Evolutionary conservation across 805 yeast genomes (phyloP).

Genomic region (Wickerhamiella azyma): DNA sequence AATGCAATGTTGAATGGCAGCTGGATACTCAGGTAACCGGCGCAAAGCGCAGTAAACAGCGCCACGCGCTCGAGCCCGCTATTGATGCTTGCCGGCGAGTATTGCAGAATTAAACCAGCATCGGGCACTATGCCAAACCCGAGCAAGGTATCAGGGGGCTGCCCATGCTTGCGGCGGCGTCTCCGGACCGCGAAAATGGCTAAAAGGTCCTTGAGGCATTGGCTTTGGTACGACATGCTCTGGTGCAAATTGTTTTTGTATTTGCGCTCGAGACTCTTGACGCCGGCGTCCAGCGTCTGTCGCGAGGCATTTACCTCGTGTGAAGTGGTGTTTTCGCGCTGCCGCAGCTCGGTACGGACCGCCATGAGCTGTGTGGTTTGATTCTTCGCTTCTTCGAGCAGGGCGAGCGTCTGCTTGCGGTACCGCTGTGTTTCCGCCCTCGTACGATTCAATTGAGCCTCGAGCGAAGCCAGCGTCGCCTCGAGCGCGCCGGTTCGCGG

Average conservation of each 20-base stretch:
- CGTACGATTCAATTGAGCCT: conserved; percentile 11
- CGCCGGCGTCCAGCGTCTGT: not conserved
- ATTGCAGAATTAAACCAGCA: conserved; percentile 20
- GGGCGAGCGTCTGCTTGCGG: conserved; percentile 11
- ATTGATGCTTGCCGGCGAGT: conserved; percentile 22
- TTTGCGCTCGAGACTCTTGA: conserved; percentile 12
- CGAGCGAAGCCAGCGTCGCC: conserved; percentile 13
- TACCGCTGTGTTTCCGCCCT: conserved; percentile 12
- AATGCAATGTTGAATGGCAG: conserved; percentile 23
- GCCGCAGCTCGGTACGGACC: not conserved
- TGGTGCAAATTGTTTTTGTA: conserved; percentile 16
- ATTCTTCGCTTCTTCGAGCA: conserved; percentile 4
- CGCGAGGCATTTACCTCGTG: not conserved
- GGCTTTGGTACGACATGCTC: conserved; percentile 16
- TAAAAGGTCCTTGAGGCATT: conserved; percentile 16
- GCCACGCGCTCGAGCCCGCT: conserved; percentile 24
- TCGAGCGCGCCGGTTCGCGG: conserved; percentile 14
- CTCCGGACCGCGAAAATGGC: conserved; percentile 15
- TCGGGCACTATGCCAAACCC: conserved; percentile 24
- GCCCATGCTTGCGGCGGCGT: conserved; percentile 6
- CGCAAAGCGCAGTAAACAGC: conserved; percentile 21
- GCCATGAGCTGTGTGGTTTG: conserved; percentile 1
- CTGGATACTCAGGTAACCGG: conserved; percentile 23
- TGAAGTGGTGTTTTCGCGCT: not conserved
- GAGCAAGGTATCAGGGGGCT: conserved; percentile 14